Evolutionary conservation across 2,329 filamentous ascomycete genomes (phyloP).

Genomic region (Trichoderma aggressivum): DNA sequence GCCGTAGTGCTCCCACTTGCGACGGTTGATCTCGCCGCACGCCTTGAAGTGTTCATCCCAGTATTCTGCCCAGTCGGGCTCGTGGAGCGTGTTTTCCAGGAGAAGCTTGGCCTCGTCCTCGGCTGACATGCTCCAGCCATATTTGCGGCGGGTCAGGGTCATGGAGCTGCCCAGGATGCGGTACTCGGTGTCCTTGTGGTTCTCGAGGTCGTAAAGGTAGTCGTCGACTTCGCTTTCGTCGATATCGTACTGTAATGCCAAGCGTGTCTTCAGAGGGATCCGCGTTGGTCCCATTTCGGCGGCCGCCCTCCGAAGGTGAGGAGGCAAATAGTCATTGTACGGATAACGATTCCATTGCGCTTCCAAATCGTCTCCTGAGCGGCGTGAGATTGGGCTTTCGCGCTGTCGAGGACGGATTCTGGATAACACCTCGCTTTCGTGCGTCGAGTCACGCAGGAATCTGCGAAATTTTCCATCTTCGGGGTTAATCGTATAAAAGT

Average conservation of each 20-base stretch:
- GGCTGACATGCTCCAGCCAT: conserved; percentile 19
- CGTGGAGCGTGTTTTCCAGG: conserved; percentile 24
- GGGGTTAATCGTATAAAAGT: background rate
- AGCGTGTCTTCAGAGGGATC: background rate
- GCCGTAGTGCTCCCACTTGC: conserved; percentile 28
- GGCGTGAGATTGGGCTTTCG: background rate
- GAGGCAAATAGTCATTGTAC: conserved; percentile 12
- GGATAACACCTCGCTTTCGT: background rate
- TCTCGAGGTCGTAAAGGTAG: conserved; percentile 14
- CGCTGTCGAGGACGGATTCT: too few species aligned
- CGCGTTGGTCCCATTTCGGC: background rate
- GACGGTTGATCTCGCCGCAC: conserved; percentile 22
- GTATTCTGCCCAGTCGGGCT: conserved; percentile 22
- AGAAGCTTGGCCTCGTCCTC: conserved; percentile 23
- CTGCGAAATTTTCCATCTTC: background rate
- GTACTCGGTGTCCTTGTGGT: conserved; percentile 15
- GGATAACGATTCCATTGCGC: conserved; percentile 7
- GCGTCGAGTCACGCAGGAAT: background rate
- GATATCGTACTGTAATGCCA: conserved; percentile 18
- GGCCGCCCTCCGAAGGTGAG: background rate
- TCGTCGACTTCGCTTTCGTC: conserved; percentile 16
- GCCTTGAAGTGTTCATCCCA: conserved; percentile 28
- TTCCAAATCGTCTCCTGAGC: background rate
- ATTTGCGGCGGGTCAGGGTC: conserved; percentile 20
- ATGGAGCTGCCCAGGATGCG: conserved; percentile 22